Evolutionary conservation across 208 protist species (phyloP).

Genomic region (Crithidia expoeki): DNA sequence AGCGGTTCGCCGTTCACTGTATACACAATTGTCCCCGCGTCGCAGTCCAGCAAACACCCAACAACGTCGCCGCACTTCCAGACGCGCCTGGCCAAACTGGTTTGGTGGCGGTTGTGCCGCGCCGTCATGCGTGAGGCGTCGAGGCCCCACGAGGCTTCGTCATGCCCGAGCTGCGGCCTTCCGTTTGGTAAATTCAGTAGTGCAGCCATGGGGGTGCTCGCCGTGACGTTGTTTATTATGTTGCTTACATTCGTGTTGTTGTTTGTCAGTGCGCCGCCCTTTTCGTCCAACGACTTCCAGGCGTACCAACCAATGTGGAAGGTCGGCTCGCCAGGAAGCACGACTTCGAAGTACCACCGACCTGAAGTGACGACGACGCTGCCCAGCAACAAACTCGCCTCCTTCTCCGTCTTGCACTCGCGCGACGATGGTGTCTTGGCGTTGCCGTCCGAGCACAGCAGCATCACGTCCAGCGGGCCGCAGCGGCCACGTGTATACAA

Average conservation of each 20-base stretch:
- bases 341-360: constrained; percentile 91
- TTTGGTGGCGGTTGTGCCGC: constrained; percentile 66
- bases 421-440: constrained; percentile 27
- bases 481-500: constrained; percentile 44
- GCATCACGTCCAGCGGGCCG: constrained; percentile 61
- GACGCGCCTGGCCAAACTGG: constrained; percentile 48
- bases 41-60: constrained; percentile 88
- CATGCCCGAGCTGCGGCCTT: constrained; percentile 56
- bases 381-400: constrained; percentile 60
- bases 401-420: constrained; percentile 51
- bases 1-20: constrained; percentile 75
- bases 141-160: constrained; percentile 80
- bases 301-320: constrained; percentile 69
- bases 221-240: neutral
- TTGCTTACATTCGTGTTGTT: neutral
- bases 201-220: constrained; percentile 14
- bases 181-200: neutral
- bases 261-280: constrained; percentile 17
- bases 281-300: constrained; percentile 32
- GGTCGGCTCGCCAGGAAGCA: constrained; percentile 38
- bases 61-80: constrained; percentile 89
- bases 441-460: constrained; percentile 47
- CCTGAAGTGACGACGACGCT: constrained; percentile 75
- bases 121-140: constrained; percentile 81
- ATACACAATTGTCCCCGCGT: constrained; percentile 71